phyloP scores from a whole-genome alignment of 2,329 filamentous ascomycete genomes.

The Pseudonectria buxi region DNA sequence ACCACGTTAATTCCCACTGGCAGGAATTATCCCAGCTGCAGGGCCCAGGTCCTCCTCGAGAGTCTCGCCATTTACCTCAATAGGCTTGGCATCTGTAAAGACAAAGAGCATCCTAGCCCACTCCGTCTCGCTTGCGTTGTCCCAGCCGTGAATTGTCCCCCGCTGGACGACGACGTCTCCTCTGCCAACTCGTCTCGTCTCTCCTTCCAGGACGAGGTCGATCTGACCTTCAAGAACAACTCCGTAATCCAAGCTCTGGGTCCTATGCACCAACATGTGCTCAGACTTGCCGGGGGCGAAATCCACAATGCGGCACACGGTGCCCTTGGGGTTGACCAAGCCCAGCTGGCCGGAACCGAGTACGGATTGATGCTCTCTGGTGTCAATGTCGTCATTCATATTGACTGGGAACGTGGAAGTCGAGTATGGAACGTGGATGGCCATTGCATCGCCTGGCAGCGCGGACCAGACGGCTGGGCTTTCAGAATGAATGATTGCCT shows the following conservation, averaged over 20 bases:
- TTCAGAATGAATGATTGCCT: conserved; percentile 9
- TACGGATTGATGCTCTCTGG: conserved; percentile 10
- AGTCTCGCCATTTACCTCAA: conserved; percentile 6
- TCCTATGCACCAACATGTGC: conserved; percentile 33
- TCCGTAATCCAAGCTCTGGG: conserved; percentile 49
- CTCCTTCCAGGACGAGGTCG: conserved; percentile 46
- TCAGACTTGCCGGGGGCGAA: conserved; percentile 31
- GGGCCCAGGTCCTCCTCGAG: conserved; percentile 9
- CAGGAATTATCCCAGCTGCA: too few relatives aligned
- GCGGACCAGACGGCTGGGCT: conserved; percentile 9
- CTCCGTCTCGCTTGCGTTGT: conserved; percentile 36
- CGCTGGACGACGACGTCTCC: conserved; percentile 52
- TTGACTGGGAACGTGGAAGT: conserved; percentile 8
- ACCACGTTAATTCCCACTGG: too few relatives aligned
- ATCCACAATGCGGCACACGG: conserved; percentile 42
- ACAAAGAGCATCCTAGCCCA: conserved; percentile 41
- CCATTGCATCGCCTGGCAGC: conserved; percentile 6
- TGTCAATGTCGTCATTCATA: conserved; percentile 8
- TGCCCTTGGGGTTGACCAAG: conserved; percentile 28
- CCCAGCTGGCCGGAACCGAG: conserved; percentile 9
- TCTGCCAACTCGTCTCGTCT: conserved; percentile 35
- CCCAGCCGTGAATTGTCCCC: conserved; percentile 50
- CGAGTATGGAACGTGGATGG: conserved; percentile 15
- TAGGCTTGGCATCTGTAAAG: conserved; percentile 19
- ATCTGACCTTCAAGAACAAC: conserved; percentile 48